A percentile compares a stretch with the other conserved stretches of the same genome.
Conservation (phyloP, 208 protist species). For the Leishmania turanica region DNA sequence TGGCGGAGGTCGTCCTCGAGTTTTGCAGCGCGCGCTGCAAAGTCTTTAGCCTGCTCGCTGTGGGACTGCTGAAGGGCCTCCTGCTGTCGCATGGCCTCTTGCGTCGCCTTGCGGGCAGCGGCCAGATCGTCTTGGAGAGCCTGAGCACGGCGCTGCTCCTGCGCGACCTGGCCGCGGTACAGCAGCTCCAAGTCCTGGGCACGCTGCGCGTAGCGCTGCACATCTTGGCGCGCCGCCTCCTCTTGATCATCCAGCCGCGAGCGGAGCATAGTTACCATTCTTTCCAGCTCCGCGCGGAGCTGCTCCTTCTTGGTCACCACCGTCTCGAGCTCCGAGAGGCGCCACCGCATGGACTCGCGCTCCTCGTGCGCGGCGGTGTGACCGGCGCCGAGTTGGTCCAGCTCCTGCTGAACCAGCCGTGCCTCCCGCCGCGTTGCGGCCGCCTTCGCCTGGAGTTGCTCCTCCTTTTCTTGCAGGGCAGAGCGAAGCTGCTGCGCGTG, state of each 20-base stretch:
- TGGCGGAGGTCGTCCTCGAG: constrained; percentile 28
- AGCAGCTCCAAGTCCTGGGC: constrained; percentile 30
- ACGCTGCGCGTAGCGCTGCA: constrained; percentile 27
- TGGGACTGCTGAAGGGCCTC: constrained; percentile 18
- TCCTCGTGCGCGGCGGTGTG: constrained; percentile 35
- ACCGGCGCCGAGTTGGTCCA: constrained; percentile 18
- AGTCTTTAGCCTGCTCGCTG: constrained; percentile 8
- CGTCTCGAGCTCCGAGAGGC: constrained; percentile 25
- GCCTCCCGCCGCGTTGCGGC: constrained; percentile 32
- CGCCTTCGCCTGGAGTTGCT: constrained; percentile 32
- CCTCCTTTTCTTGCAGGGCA: constrained; percentile 39
- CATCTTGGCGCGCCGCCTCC: constrained; percentile 15
- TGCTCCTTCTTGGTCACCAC: constrained; percentile 28
- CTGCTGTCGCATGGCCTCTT: constrained; percentile 27
- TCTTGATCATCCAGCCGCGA: constrained; percentile 15
- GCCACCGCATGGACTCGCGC: constrained; percentile 28
- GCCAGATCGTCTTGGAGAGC: constrained; percentile 25
- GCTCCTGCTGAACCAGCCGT: constrained; percentile 16
- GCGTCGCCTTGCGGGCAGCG: constrained; percentile 11
- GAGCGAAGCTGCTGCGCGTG: constrained; percentile 28
- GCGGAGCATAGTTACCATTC: constrained; percentile 18
- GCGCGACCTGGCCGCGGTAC: constrained; percentile 12
- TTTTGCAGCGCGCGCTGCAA: constrained; percentile 5
- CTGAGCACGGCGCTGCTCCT: constrained; percentile 29
- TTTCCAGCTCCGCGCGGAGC: constrained; percentile 26